These are phyloP conservation scores for Suillus americanus DNA, from an alignment of 768 basidiomycete genomes.

Conservation along the genomic window DNA sequence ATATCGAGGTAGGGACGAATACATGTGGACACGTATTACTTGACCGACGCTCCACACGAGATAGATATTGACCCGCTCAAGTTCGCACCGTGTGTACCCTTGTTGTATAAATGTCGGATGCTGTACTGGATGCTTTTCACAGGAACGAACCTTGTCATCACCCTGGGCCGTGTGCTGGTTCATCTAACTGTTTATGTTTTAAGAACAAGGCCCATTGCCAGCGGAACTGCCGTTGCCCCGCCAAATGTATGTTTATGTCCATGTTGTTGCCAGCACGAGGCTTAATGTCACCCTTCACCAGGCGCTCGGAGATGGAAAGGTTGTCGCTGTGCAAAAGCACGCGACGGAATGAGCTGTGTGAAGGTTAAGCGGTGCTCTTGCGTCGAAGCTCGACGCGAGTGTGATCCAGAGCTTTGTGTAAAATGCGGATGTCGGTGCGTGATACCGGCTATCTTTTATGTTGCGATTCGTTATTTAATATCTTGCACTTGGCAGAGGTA, in stretches of 20 bases:
- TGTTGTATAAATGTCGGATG: neutral
- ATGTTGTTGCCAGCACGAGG: neutral
- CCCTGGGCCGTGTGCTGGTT: conserved; percentile 49
- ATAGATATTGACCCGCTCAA: conserved; percentile 10
- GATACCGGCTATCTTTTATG: neutral
- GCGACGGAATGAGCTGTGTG: conserved; percentile 31
- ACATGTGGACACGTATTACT: conserved; percentile 18
- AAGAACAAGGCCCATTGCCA: conserved; percentile 53
- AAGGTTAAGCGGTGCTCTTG: conserved; percentile 51
- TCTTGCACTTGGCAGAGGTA: conserved; percentile 23
- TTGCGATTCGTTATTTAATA: neutral
- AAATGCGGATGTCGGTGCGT: conserved; percentile 51
- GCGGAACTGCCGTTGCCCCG: conserved; percentile 51
- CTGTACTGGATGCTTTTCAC: conserved; percentile 3
- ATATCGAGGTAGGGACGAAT: conserved; percentile 22
- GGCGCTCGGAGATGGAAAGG: conserved; percentile 58
- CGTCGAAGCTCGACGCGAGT: conserved; percentile 50
- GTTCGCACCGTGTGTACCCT: conserved; percentile 18
- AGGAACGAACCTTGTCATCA: conserved; percentile 57
- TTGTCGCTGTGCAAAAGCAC: conserved; percentile 45
- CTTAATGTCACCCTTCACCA: conserved; percentile 20
- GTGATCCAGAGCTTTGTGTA: conserved; percentile 64
- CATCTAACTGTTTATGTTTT: conserved; percentile 48
- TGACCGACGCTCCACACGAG: conserved; percentile 14
- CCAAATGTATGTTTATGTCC: conserved; percentile 41